These are phyloP conservation scores for Cutaneotrichosporon sp. DNA, from an alignment of 1,284 basidiomycete genomes.

Conservation along the genomic window DNA sequence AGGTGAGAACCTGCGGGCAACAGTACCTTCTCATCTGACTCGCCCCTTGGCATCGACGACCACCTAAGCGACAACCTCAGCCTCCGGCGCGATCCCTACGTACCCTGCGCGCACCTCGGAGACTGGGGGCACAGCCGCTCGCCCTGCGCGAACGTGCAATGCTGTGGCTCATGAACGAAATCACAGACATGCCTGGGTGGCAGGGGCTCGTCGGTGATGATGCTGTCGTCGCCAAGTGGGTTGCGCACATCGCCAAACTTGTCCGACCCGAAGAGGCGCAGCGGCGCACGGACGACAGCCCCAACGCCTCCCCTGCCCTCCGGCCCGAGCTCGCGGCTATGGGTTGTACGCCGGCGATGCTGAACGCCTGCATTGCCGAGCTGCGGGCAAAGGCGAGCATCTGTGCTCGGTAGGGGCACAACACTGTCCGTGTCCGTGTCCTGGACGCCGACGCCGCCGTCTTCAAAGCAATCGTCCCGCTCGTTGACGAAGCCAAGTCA, in stretches of 20 bases:
- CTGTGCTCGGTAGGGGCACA: background rate
- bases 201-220: slow-evolving; percentile 15
- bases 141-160: slow-evolving; percentile 19
- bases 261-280: too few relatives aligned
- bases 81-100: too few relatives aligned
- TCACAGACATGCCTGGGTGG: slow-evolving; percentile 22
- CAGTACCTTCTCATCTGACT: too few relatives aligned
- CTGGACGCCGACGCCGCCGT: slow-evolving; percentile 11
- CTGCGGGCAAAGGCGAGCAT: slow-evolving; percentile 17
- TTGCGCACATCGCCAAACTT: too few relatives aligned
- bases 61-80: too few relatives aligned
- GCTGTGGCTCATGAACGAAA: slow-evolving; percentile 15
- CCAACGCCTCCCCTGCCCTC: background rate
- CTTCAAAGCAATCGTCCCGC: slow-evolving; percentile 5
- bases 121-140: too few relatives aligned
- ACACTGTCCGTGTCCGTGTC: slow-evolving; percentile 4
- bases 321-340: background rate
- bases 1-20: too few relatives aligned
- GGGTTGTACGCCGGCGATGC: slow-evolving; percentile 19
- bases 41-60: too few relatives aligned
- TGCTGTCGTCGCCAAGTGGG: slow-evolving; percentile 18
- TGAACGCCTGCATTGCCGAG: slow-evolving; percentile 14
- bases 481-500: background rate
- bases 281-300: too few relatives aligned
- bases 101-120: too few relatives aligned